phyloP scores from a whole-genome alignment of 345 rosid genomes.

The Zanthoxylum bungeanum region DNA sequence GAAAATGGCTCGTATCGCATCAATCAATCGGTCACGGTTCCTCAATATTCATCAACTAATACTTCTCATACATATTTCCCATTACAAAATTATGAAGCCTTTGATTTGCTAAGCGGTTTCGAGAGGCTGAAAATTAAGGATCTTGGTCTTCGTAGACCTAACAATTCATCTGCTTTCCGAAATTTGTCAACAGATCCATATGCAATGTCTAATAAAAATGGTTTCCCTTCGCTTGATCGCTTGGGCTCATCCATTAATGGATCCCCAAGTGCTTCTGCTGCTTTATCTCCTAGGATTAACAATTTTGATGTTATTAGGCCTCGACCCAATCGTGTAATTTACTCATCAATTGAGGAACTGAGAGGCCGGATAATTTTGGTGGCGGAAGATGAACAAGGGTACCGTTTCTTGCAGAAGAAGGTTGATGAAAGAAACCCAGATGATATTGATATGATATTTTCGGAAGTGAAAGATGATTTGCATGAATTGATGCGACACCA shows the following conservation, averaged over 20 bases:
- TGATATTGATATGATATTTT: slow-evolving; percentile 22
- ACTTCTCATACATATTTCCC: background rate
- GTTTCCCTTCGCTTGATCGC: too few species aligned
- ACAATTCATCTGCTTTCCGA: too few species aligned
- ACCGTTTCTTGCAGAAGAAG: slow-evolving; percentile 12
- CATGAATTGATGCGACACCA: slow-evolving; percentile 22
- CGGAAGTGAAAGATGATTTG: slow-evolving; percentile 28
- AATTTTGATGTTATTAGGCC: background rate
- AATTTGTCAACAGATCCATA: background rate
- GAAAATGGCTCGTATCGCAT: too few species aligned
- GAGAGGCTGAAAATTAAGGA: background rate
- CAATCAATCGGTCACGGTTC: too few species aligned
- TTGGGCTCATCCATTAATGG: background rate
- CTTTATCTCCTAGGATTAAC: background rate
- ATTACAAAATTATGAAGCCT: background rate
- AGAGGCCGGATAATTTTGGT: slow-evolving; percentile 11
- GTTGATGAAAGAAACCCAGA: background rate
- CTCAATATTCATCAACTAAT: too few species aligned
- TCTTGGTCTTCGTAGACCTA: background rate
- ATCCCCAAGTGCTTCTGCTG: background rate
- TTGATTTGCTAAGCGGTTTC: background rate
- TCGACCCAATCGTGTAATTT: background rate
- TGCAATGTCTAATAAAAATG: background rate
- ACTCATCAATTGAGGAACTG: slow-evolving; percentile 6
- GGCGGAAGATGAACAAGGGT: slow-evolving; percentile 11